Base-by-base conservation (phyloP, 345 rosid genomes). In the Raphanus sativus region DNA sequence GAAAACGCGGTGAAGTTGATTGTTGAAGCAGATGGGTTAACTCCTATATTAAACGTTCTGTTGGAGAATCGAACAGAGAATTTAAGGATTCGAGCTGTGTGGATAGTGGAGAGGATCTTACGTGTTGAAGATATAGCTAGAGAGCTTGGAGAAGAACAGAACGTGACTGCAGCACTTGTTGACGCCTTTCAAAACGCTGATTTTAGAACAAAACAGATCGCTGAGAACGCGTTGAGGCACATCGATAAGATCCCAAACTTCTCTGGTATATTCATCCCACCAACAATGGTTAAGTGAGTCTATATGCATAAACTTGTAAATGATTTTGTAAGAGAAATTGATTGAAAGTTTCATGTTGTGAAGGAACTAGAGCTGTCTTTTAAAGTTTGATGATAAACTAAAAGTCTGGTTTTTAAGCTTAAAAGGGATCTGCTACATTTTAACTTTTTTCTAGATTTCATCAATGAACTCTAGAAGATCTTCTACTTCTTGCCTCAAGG, bases 121-220 rank as follows among this genome's bases (percentile, higher is more conserved):
- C 84, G 94, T 25, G 86, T 85, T 1, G 94, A 90, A 10, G 96
- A 87, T 0, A 90, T 95, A 76, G 98, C 93, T 7, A 78, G 56
- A 65, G 88, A 92, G 40, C 85, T 92, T 55, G 94, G 92, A 8
- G 89, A 86, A 62, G 91, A 89, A 78, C 97, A 81, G 40, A 91
- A 92, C 66, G 85, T 92, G 55, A 80, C 91, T 38, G 89, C 98
- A 36, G 99, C 96, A 6, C 95, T 92, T 34, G 92, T 95, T 11
- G 96, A 95, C 32, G 94, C 99, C 32, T 92, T 92, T 81, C 98
- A 95, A 71, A 89, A 91, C 77, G 99, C 89, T 0, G 97, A 95
- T 75, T 90, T 87, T 81, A 79, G 81, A 68, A 95, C 99, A 1
- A 76, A 87, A 32, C 99, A 95, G 86, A 85, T 89, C 13, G 99